phyloP scores from a whole-genome alignment of 2,329 filamentous ascomycete species.

The Bipolaris bicolor region DNA sequence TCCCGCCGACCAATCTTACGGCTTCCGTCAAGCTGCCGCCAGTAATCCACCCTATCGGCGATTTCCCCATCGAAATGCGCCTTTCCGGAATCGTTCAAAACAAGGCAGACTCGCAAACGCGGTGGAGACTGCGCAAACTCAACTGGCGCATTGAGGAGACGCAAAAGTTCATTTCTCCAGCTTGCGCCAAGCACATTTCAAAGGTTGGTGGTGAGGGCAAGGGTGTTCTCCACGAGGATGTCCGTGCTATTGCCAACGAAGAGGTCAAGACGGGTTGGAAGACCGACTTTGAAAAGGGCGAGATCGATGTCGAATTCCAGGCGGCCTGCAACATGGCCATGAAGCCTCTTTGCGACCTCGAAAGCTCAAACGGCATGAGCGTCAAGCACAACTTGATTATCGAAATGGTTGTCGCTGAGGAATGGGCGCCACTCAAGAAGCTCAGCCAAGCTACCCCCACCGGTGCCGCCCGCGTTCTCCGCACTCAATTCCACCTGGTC shows the following conservation, averaged over 20 bases:
- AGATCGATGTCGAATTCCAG: conserved; percentile 82
- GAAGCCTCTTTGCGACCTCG: conserved; percentile 78
- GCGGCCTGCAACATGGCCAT: conserved; percentile 65
- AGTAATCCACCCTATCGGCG: conserved; percentile 84
- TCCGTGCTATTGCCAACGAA: conserved; percentile 77
- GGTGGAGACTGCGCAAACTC: conserved; percentile 90
- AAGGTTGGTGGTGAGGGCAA: conserved; percentile 71
- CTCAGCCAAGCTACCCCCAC: conserved; percentile 81
- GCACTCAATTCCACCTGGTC: conserved; percentile 86
- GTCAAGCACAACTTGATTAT: conserved; percentile 86
- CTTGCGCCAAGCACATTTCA: conserved; percentile 76
- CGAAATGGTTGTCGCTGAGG: conserved; percentile 92
- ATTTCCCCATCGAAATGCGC: conserved; percentile 78
- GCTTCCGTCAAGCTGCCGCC: conserved; percentile 81
- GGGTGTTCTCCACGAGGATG: conserved; percentile 75
- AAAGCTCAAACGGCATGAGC: conserved; percentile 74
- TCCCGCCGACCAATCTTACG: conserved; percentile 93
- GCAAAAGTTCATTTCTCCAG: conserved; percentile 76
- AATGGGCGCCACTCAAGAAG: conserved; percentile 74
- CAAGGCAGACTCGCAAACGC: conserved; percentile 71
- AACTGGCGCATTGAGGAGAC: conserved; percentile 94
- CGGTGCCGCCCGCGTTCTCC: conserved; percentile 84
- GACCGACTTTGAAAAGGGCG: conserved; percentile 72
- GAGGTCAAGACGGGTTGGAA: conserved; percentile 92
- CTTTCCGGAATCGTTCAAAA: conserved; percentile 82